Percentiles rank a stretch among this genome's conserved stretches.
phyloP scores from a whole-genome alignment of 306 rosid genomes.

The Cyamopsis tetragonoloba region DNA sequence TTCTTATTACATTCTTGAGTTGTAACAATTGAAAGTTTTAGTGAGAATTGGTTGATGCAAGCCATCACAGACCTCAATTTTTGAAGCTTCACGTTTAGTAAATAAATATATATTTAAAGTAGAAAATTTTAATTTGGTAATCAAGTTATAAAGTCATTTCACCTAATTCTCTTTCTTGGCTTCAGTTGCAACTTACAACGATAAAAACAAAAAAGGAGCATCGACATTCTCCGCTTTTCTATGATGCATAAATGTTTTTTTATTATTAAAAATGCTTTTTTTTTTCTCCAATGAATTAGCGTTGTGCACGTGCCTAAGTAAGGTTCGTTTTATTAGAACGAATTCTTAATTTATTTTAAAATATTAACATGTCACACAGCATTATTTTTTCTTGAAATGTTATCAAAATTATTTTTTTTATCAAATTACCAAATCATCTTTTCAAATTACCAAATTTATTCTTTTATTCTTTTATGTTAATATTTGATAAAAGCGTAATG shows the following conservation, averaged over 20 bases:
- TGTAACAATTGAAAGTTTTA: background rate
- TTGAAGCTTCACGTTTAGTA: background rate
- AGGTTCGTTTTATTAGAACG: background rate
- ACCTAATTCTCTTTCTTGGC: constrained; percentile 17
- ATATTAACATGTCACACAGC: background rate
- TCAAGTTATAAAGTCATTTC: background rate
- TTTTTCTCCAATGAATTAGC: background rate
- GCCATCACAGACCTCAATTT: background rate
- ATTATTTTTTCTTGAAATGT: too few relatives aligned
- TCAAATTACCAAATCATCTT: too few relatives aligned
- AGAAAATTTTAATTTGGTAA: background rate
- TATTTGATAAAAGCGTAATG: background rate
- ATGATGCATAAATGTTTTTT: background rate
- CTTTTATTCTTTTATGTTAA: background rate
- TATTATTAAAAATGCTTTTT: background rate
- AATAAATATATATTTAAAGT: too few relatives aligned
- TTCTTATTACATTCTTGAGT: background rate
- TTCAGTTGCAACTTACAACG: background rate
- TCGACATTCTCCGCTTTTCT: background rate
- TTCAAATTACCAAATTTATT: too few relatives aligned
- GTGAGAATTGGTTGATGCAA: background rate
- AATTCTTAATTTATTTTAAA: background rate
- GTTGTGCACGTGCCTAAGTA: background rate
- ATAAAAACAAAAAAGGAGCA: constrained; percentile 7
- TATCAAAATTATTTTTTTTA: too few relatives aligned